phyloP scores from a whole-genome alignment of 345 rosid genomes.

The Heritiera littoralis region DNA sequence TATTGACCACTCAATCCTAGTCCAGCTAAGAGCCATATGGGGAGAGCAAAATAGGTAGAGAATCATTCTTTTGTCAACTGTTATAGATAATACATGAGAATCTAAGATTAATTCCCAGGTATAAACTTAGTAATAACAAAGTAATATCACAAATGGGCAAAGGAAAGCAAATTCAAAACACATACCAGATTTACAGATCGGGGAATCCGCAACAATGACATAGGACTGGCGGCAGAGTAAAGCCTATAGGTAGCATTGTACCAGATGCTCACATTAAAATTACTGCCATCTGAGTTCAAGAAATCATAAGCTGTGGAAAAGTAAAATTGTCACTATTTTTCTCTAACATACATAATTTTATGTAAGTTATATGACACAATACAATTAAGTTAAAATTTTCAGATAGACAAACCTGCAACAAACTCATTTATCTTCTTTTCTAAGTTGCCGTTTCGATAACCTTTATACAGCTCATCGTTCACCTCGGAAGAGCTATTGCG shows the following conservation, averaged over 20 bases:
- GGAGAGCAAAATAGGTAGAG: not conserved
- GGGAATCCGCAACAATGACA: constrained; percentile 55
- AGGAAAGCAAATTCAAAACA: constrained; percentile 9
- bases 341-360: not conserved
- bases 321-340: constrained; percentile 17
- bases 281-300: constrained; percentile 56
- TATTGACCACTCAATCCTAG: not conserved
- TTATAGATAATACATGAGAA: not conserved
- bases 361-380: constrained; percentile 6
- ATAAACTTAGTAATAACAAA: not conserved
- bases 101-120: not conserved
- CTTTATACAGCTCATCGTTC: constrained; percentile 71
- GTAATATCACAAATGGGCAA: not conserved
- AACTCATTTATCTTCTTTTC: constrained; percentile 65
- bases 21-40: not conserved
- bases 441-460: constrained; percentile 69
- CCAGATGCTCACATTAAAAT: constrained; percentile 72
- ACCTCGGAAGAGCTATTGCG: constrained; percentile 60
- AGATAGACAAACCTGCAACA: constrained; percentile 60
- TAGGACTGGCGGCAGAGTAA: constrained; percentile 12
- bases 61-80: not conserved
- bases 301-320: constrained; percentile 74
- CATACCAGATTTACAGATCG: constrained; percentile 86
- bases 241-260: constrained; percentile 67
- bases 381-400: constrained; percentile 4